phyloP scores from a whole-genome alignment of 2,329 filamentous ascomycete species.

The Neopestalotiopsis sp. region DNA sequence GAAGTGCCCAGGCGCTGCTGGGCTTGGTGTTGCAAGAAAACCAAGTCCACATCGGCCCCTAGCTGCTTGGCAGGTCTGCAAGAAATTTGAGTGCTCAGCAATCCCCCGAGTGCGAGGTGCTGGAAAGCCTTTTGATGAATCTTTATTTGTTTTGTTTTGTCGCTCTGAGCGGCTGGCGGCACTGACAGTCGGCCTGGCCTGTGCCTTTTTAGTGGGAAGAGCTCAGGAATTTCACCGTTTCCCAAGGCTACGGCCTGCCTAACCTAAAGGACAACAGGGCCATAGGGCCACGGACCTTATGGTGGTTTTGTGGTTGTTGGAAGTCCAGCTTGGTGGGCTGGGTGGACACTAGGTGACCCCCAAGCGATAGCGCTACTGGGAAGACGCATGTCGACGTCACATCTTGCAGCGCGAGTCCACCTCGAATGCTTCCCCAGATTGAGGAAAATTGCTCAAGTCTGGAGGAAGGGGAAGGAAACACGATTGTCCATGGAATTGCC shows the following conservation, averaged over 20 bases:
- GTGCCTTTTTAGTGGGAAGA: not conserved
- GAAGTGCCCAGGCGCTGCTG: not conserved
- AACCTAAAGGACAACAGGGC: not conserved
- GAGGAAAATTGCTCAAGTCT: not conserved
- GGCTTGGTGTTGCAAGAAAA: slow-evolving; percentile 1
- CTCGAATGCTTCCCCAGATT: not conserved
- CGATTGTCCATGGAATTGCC: not conserved
- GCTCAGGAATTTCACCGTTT: not conserved
- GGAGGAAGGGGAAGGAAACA: not conserved
- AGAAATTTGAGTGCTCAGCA: not conserved
- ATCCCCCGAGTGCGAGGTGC: not conserved
- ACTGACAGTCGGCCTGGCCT: not conserved
- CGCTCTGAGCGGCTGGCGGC: not conserved
- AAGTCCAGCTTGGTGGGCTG: not conserved
- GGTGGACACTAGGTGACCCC: not conserved
- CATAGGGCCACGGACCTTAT: not conserved
- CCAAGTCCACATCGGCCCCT: slow-evolving; percentile 4
- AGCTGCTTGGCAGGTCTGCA: slow-evolving; percentile 10
- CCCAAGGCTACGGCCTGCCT: not conserved
- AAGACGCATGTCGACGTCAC: not conserved
- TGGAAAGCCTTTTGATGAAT: not conserved
- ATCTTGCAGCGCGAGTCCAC: not conserved
- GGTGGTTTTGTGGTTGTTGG: not conserved
- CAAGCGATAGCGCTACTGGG: not conserved
- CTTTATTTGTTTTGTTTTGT: not conserved